Conservation (phyloP, 2,329 filamentous ascomycete genomes). For the Beauveria sp. region DNA sequence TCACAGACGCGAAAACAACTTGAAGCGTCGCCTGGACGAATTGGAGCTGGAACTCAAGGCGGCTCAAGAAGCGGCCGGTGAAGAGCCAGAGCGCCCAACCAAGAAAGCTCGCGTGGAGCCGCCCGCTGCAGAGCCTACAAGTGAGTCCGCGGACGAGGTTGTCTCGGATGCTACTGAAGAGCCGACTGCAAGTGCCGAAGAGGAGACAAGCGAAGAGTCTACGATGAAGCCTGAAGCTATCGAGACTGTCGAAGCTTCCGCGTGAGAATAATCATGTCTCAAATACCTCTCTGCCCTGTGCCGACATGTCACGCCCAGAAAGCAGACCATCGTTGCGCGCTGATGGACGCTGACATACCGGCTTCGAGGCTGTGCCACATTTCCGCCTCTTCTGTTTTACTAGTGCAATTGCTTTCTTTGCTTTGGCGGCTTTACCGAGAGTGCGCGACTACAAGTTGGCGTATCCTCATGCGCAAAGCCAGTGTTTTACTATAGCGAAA, state of each 20-base stretch:
- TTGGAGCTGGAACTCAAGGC: constrained; percentile 54
- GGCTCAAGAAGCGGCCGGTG: constrained; percentile 15
- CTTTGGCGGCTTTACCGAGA: neutral
- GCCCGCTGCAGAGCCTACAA: neutral
- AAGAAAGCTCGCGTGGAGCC: constrained; percentile 22
- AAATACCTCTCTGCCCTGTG: neutral
- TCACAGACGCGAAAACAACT: constrained; percentile 68
- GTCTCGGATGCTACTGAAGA: neutral
- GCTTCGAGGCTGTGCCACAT: neutral
- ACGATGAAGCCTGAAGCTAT: neutral
- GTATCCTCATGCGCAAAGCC: neutral
- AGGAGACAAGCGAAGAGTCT: neutral
- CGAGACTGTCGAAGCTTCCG: neutral
- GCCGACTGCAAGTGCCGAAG: neutral
- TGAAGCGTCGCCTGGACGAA: constrained; percentile 77
- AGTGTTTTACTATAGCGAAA: constrained; percentile 9
- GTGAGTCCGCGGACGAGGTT: neutral
- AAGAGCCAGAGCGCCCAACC: constrained; percentile 18
- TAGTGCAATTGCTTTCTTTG: neutral
- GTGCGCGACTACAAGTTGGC: neutral
- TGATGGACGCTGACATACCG: neutral
- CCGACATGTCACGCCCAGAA: neutral
- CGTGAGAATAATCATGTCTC: neutral
- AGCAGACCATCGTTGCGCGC: neutral
- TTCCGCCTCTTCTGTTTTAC: neutral